Evolutionary conservation across 1,284 basidiomycete species (phyloP), one percentile per base, ranked within the genome.

Genomic region (Heterobasidion occidentale): DNA sequence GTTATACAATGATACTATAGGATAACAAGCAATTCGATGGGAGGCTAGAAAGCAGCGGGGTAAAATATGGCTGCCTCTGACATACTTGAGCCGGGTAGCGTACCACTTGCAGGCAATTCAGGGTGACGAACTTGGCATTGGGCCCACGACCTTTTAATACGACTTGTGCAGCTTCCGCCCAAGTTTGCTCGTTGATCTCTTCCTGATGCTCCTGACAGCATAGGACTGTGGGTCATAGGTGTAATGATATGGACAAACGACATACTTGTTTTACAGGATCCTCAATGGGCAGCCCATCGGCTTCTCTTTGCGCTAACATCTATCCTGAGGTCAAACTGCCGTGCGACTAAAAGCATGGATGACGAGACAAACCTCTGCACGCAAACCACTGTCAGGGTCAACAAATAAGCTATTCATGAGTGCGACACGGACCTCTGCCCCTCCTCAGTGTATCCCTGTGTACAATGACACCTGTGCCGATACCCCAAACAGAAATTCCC

Each of bases 241-340:
- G 27, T 27, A 27, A 27, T 27, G 27, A 27, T 27, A 27, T 27
- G 20, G 14, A 15, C 14, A 15, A 7, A 1, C 12, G 12, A 44
- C 20, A 47, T 50, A 61, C 60, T 46, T 56, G 54, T 38, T 56
- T 55, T 3, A 51, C 53, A 38, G 46, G 51, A 3, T 55, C 53
- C 33, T 58, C 59, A 9, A 46, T 56, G 5, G 60, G 56, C 36
- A 61, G 46, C 1, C 60, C 60, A 0, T 53, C 50, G n/a, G 59
- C 59, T 49, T 61, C 56, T 7, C 60, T 59, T 51, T 60, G 53
- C 3, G 56, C 59, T 38, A 61, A 52, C 17, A 61, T 61, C 60
- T 61, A n/a, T 49, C 17, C 14, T 8, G 42, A 7, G n/a, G 15
- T 19, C 56, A 36, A 59, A 46, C 36, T 17, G 42, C 9, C 9